Evolutionary conservation across 2,329 filamentous ascomycete species (phyloP), one percentile per base, ranked within the genome.

Genomic region (Ophiostoma ulmi): DNA sequence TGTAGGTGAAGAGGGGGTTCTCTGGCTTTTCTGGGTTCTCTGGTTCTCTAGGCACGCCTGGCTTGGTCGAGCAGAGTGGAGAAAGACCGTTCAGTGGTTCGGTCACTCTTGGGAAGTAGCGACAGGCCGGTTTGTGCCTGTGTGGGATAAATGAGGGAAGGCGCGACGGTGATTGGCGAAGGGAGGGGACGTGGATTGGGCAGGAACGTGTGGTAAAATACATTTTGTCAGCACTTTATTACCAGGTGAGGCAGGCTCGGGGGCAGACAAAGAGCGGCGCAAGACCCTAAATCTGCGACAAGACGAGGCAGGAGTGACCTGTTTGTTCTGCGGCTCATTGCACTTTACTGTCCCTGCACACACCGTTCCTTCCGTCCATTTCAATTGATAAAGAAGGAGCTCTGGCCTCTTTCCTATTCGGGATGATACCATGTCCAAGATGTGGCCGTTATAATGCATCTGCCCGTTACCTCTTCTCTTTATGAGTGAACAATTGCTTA

Each of bases 71-170:
- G 3, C 20, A 65, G 36, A 26, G 58, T 58, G 52, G 52, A 31
- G 52, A 58, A 58, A 17, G 52, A 35, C 58, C n/a, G 52, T 17
- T 48, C 17, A 26, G 52, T 26, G 52, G 58, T 14, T 63, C n/a
- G n/a, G 20, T 48, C 14, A 58, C 52, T 58, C n/a, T 26, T 63
- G 58, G 58, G 63, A 39, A 39, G 20, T n/a, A 44, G 39, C 58
- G 38, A 44, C 39, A 69, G 39, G 58, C 39, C n/a, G 38, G 36
- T 38, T 36, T 36, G 35, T 36, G 61, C 36, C 20, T 65, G 36
- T 65, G 63, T 65, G 63, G 63, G 63, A 65, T 65, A 65, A 66
- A 66, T 52, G 41, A 69, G 22, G 70, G 70, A 65, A 69, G 63
- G n/a, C 36, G 20, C 38, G 31, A 26, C 64, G 38, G 52, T 67